Conservation (phyloP, 2,329 filamentous ascomycete species). For the Diplodia intermedia region DNA sequence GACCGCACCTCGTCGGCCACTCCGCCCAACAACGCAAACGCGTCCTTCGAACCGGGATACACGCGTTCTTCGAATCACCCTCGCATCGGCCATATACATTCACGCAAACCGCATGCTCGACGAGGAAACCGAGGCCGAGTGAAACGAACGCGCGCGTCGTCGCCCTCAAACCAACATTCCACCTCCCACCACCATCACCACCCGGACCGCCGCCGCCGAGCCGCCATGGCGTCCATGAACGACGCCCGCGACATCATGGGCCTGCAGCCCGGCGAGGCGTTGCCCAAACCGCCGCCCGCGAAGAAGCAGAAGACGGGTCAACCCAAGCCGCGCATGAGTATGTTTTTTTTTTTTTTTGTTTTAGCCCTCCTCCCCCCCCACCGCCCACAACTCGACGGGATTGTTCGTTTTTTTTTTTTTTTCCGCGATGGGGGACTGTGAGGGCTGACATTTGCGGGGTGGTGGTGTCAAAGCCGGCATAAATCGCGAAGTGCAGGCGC, state of each 20-base stretch:
- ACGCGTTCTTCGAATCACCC: neutral
- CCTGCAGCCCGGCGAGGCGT: constrained; percentile 30
- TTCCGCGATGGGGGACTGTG: neutral
- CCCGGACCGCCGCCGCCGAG: neutral
- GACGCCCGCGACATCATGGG: constrained; percentile 37
- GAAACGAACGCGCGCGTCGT: neutral
- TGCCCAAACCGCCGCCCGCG: constrained; percentile 25
- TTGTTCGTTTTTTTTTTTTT: neutral
- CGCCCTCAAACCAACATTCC: neutral
- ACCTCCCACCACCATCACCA: neutral
- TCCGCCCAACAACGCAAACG: neutral
- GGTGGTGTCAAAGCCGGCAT: constrained; percentile 44
- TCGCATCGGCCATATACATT: no score
- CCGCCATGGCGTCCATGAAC: constrained; percentile 36
- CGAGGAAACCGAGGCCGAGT: neutral
- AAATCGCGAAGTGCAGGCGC: constrained; percentile 50
- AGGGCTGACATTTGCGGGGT: constrained; percentile 8
- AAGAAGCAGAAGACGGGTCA: constrained; percentile 33
- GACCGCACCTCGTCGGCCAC: neutral
- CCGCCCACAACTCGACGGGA: neutral
- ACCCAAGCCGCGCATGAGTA: constrained; percentile 23
- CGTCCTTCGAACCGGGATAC: neutral
- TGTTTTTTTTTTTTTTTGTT: neutral
- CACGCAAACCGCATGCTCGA: neutral
- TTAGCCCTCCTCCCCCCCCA: no score